These are phyloP conservation scores for Jamesozyma spencerorum DNA, from an alignment of 805 yeast genomes.

Conservation along the genomic window DNA sequence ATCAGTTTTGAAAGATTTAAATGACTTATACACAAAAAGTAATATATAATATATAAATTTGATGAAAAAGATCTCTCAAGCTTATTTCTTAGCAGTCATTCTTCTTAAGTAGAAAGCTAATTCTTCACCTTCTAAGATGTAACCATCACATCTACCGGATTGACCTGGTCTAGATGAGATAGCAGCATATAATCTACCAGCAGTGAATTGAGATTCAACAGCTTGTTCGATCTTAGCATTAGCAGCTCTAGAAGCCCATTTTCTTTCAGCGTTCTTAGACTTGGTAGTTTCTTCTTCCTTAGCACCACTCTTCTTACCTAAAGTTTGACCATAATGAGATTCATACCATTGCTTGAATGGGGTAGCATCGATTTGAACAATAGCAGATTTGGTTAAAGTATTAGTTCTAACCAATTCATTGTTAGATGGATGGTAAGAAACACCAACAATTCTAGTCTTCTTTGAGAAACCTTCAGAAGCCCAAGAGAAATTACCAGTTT, in stretches of 20 bases:
- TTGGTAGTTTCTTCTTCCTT: conserved; percentile 53
- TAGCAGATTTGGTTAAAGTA: conserved; percentile 97
- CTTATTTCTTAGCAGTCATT: conserved; percentile 97
- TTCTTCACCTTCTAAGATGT: conserved; percentile 99
- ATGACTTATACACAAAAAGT: conserved; percentile 4
- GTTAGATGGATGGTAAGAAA: conserved; percentile 98
- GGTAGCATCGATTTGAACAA: conserved; percentile 99
- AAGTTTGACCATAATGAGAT: conserved; percentile 89
- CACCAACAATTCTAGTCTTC: conserved; percentile 98
- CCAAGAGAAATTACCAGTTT: conserved; percentile 99
- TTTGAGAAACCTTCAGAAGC: conserved; percentile 97
- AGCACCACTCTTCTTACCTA: conserved; percentile 73
- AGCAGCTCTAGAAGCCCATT: conserved; percentile 87
- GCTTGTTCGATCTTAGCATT: conserved; percentile 79
- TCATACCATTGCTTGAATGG: conserved; percentile 99
- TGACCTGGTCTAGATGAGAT: conserved; percentile 99
- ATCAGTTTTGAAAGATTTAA: conserved; percentile 1
- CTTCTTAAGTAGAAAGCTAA: conserved; percentile 99
- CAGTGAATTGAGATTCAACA: conserved; percentile 92
- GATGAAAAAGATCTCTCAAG: conserved; percentile 7
- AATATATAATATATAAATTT: conserved; percentile 1
- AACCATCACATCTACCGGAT: conserved; percentile 99
- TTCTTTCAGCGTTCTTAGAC: conserved; percentile 78
- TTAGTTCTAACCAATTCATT: conserved; percentile 99
- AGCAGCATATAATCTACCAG: conserved; percentile 98